Evolutionary conservation across 306 rosid species (phyloP).

Genomic region (Calophaca sinica): DNA sequence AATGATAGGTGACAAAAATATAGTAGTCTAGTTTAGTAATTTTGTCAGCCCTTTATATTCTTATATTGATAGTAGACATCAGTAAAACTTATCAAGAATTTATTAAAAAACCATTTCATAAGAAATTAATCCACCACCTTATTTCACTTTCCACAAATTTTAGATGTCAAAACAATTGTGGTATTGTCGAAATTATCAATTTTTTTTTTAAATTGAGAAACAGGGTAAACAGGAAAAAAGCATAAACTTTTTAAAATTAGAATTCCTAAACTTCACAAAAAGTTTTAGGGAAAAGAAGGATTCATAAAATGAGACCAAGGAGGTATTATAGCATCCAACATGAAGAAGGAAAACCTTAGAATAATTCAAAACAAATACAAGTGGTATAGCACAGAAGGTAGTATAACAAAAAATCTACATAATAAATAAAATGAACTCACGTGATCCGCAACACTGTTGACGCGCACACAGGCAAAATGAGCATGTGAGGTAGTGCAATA

Average conservation of each 20-base stretch:
- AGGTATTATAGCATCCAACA: not conserved
- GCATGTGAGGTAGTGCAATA: constrained; percentile 64
- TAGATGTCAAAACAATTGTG: not conserved
- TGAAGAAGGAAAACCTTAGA: not conserved
- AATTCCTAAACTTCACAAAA: not conserved
- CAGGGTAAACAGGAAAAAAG: not conserved
- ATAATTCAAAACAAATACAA: not conserved
- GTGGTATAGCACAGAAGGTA: not conserved
- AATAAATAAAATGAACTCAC: constrained; percentile 58
- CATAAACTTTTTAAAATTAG: not conserved
- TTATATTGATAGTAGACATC: too few relatives aligned
- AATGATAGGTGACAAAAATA: too few relatives aligned
- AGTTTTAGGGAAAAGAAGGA: too few relatives aligned
- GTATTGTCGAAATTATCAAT: not conserved
- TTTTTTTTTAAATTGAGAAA: not conserved
- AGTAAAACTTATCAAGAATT: too few relatives aligned
- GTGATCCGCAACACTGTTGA: constrained; percentile 71
- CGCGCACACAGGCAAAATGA: constrained; percentile 69
- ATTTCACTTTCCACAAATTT: not conserved
- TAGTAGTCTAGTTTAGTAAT: too few relatives aligned
- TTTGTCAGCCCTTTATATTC: too few relatives aligned
- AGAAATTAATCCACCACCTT: not conserved
- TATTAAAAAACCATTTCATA: too few relatives aligned
- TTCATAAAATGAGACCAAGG: not conserved
- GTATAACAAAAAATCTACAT: not conserved